A percentile compares a stretch with the other conserved stretches of the same genome.
Conservation (phyloP, 345 rosid genomes). For the Hypericum androsaemum region DNA sequence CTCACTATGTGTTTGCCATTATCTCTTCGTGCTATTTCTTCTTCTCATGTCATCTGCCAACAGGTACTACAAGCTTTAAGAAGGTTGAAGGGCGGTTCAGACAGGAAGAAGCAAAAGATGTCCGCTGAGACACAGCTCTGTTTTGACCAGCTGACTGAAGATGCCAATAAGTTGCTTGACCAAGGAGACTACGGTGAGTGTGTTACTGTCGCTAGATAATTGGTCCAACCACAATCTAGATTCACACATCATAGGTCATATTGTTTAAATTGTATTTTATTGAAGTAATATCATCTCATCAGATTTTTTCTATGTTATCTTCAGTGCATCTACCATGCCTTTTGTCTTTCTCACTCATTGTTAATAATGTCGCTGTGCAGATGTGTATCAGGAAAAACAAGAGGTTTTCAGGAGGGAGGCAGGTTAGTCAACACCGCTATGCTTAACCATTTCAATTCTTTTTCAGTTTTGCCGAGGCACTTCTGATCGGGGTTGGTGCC, state of each 20-base stretch:
- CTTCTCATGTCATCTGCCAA: conserved; percentile 6
- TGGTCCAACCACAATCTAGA: not conserved
- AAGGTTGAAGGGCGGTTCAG: conserved; percentile 79
- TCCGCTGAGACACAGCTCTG: conserved; percentile 55
- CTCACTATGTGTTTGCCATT: not conserved
- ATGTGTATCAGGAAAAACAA: conserved; percentile 71
- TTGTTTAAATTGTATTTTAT: too few species aligned
- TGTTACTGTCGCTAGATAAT: conserved; percentile 2
- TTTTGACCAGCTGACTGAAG: conserved; percentile 98
- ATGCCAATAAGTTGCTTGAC: conserved; percentile 71
- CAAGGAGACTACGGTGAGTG: conserved; percentile 86
- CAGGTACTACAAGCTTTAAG: conserved; percentile 84
- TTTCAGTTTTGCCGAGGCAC: not conserved
- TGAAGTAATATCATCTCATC: too few species aligned
- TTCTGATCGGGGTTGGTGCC: not conserved
- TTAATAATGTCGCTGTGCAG: conserved; percentile 33
- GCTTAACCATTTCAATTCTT: not conserved
- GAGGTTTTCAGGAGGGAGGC: conserved; percentile 83
- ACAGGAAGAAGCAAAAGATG: conserved; percentile 79
- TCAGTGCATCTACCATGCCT: not conserved
- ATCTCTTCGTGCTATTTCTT: not conserved
- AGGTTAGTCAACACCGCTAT: conserved; percentile 38
- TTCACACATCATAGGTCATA: too few species aligned
- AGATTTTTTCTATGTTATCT: not conserved
- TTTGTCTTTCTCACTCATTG: conserved; percentile 2